Evolutionary conservation across 176 grass and related monocot species (phyloP).

Genomic region (Ananas comosus): DNA sequence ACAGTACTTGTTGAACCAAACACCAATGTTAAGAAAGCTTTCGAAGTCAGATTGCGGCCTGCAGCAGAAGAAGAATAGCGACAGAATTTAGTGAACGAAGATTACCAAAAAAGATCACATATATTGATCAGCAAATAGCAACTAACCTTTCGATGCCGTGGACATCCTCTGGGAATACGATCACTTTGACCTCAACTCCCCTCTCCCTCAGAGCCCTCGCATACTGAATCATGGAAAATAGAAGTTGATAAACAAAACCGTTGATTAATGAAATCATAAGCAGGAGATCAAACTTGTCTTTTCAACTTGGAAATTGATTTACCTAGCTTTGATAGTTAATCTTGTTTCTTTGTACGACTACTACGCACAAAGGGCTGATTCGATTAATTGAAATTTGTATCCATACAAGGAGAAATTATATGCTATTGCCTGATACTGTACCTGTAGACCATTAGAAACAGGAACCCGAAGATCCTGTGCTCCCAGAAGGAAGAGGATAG

Average conservation of each 20-base stretch:
- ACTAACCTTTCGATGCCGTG: conserved; percentile 76
- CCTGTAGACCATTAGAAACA: conserved; percentile 97
- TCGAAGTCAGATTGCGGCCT: conserved; percentile 92
- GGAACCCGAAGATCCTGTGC: conserved; percentile 94
- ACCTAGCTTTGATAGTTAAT: neutral
- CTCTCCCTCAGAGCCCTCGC: conserved; percentile 82
- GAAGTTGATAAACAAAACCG: neutral
- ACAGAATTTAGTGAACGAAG: neutral
- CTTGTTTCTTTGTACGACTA: neutral
- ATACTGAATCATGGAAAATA: conserved; percentile 35
- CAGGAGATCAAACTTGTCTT: neutral
- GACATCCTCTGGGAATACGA: conserved; percentile 85
- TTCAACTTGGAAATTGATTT: neutral
- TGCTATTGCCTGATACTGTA: conserved; percentile 17
- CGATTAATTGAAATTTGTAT: neutral
- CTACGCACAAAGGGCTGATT: neutral
- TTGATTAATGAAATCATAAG: neutral
- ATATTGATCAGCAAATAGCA: neutral
- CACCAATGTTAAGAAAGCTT: conserved; percentile 89
- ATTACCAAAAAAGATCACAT: neutral
- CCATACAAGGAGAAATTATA: conserved; percentile 5
- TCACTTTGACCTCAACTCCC: conserved; percentile 60
- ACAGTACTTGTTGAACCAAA: conserved; percentile 94
- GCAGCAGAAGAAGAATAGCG: conserved; percentile 7
- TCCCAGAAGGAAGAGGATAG: conserved; percentile 74